Evolutionary conservation across 1,284 basidiomycete genomes (phyloP).

Genomic region (Sanguinoderma infundibulare): DNA sequence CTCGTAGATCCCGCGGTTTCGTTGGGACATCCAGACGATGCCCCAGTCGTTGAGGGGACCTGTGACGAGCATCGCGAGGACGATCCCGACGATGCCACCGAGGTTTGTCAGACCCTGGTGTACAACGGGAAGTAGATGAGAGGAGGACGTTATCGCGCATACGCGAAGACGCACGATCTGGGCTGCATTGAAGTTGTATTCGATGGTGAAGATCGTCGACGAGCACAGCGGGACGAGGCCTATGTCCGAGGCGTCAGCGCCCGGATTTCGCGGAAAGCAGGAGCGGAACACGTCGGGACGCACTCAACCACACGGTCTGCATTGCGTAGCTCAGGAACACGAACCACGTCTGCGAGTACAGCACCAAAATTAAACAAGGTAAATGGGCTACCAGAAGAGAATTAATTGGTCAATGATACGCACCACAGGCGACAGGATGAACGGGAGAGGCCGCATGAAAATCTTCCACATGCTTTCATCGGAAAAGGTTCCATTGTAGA

Average conservation of each 20-base stretch:
- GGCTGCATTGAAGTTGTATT: conserved; percentile 43
- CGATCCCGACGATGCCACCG: conserved; percentile 47
- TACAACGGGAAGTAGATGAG: neutral
- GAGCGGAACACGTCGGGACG: conserved; percentile 8
- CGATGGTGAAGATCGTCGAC: conserved; percentile 47
- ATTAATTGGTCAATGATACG: neutral
- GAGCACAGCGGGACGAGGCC: conserved; percentile 46
- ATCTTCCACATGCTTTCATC: conserved; percentile 39
- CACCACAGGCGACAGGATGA: conserved; percentile 46
- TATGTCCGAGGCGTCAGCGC: conserved; percentile 25
- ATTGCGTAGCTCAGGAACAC: conserved; percentile 43
- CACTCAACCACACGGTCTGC: conserved; percentile 49
- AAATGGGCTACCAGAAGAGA: neutral
- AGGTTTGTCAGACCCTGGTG: conserved; percentile 44
- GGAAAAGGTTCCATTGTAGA: conserved; percentile 43
- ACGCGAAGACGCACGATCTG: conserved; percentile 30
- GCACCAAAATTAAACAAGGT: neutral
- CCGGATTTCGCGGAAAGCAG: neutral
- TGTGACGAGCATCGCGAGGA: conserved; percentile 42
- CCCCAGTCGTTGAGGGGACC: conserved; percentile 48
- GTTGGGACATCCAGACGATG: conserved; percentile 44
- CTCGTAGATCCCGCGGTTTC: conserved; percentile 50
- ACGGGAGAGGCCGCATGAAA: conserved; percentile 44
- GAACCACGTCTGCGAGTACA: conserved; percentile 39
- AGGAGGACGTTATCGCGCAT: neutral